phyloP scores from a whole-genome alignment of 106 monocot genomes.

The Phalaenopsis equestris region DNA sequence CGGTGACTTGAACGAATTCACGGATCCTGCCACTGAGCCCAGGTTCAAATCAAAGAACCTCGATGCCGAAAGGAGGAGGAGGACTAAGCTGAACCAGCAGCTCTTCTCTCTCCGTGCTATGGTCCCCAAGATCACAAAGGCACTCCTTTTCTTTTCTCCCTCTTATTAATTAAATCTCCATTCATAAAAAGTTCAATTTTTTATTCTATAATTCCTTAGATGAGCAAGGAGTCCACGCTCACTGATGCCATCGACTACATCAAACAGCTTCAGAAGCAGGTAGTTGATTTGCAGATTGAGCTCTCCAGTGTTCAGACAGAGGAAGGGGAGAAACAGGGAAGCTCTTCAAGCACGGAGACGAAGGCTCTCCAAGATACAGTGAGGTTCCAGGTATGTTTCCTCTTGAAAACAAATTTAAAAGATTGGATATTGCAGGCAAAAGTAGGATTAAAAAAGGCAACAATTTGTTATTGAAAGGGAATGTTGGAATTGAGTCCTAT shows the following conservation, averaged over 20 bases:
- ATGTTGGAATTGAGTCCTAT: conserved; percentile 32
- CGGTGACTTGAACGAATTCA: background rate
- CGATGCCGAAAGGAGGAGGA: conserved; percentile 74
- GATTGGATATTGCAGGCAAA: background rate
- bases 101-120: conserved; percentile 56
- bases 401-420: no score
- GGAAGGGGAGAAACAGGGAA: conserved; percentile 31
- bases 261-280: conserved; percentile 38
- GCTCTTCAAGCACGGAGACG: conserved; percentile 16
- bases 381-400: conserved; percentile 26
- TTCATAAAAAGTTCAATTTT: background rate
- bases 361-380: background rate
- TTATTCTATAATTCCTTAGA: conserved; percentile 22
- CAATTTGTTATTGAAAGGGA: conserved; percentile 9
- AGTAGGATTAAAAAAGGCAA: background rate
- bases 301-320: conserved; percentile 21
- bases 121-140: conserved; percentile 94
- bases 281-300: conserved; percentile 40
- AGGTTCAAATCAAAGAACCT: conserved; percentile 83
- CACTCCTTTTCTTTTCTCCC: background rate
- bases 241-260: conserved; percentile 74
- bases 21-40: conserved; percentile 1
- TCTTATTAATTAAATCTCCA: background rate
- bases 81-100: conserved; percentile 63
- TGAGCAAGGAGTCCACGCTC: conserved; percentile 94